Evolutionary conservation across 148 eudicot species (phyloP).

Genomic region (Nepenthes mirabilis): DNA sequence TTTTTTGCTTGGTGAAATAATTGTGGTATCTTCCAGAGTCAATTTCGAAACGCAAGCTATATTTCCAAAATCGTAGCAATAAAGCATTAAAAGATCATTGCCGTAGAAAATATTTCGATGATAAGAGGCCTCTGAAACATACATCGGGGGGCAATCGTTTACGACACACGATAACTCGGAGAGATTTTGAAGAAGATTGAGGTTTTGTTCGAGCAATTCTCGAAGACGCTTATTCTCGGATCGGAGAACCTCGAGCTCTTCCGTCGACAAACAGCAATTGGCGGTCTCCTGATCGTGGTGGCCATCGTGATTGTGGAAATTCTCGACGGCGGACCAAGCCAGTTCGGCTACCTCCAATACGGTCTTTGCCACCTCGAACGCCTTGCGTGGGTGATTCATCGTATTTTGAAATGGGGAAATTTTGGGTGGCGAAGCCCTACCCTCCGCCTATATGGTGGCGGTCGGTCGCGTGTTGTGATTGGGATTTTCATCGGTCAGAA

Average conservation of each 20-base stretch:
- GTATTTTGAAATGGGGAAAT: too few relatives aligned
- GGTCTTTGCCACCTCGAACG: constrained; percentile 78
- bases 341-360: constrained; percentile 43
- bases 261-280: constrained; percentile 6
- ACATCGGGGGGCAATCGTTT: constrained; percentile 68
- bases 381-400: constrained; percentile 5
- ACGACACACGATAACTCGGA: constrained; percentile 37
- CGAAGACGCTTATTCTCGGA: constrained; percentile 53
- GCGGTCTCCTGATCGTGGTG: constrained; percentile 1
- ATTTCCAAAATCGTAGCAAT: not conserved
- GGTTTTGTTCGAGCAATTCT: constrained; percentile 46
- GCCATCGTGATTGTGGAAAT: constrained; percentile 22
- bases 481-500: not conserved
- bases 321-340: constrained; percentile 75
- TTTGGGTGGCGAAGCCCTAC: not conserved
- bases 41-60: not conserved
- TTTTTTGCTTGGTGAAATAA: too few relatives aligned
- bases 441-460: not conserved
- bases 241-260: constrained; percentile 31
- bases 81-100: not conserved
- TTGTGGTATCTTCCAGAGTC: too few relatives aligned
- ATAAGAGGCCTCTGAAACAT: constrained; percentile 8
- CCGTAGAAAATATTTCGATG: not conserved
- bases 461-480: not conserved
- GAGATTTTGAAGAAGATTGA: constrained; percentile 46